phyloP scores from a whole-genome alignment of 176 grass and related monocot species.

The Bolboschoenus planiculmis region DNA sequence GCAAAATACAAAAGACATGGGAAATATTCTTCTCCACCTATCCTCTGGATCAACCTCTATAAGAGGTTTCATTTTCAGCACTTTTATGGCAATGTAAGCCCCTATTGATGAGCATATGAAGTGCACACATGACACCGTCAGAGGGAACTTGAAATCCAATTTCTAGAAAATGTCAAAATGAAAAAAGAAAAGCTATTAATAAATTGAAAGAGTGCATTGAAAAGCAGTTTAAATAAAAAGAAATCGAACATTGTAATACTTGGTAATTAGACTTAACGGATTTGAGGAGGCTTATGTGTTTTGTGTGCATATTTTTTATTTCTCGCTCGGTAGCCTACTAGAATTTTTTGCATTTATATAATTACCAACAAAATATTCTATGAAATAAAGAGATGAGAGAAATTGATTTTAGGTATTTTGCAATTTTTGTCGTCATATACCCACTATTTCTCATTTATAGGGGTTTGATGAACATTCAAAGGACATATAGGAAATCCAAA shows the following conservation, averaged over 20 bases:
- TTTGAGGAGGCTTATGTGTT: background rate
- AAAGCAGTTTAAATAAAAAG: background rate
- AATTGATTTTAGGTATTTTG: background rate
- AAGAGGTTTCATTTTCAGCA: constrained; percentile 71
- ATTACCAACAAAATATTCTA: background rate
- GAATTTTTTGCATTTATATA: background rate
- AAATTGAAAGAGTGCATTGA: background rate
- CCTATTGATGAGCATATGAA: constrained; percentile 92
- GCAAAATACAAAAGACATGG: constrained; percentile 97
- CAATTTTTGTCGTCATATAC: no score
- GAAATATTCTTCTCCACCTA: constrained; percentile 95
- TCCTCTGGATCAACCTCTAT: constrained; percentile 73
- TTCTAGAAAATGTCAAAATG: constrained; percentile 39
- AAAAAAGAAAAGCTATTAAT: background rate
- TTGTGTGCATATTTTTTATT: background rate
- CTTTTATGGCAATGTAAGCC: constrained; percentile 69
- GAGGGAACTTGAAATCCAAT: constrained; percentile 95
- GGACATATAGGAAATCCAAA: background rate
- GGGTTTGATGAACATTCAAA: background rate
- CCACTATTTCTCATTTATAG: background rate
- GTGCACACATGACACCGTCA: constrained; percentile 91
- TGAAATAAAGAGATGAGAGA: background rate
- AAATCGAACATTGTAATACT: background rate
- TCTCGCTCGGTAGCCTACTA: background rate
- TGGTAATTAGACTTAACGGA: background rate